Evolutionary conservation across 805 yeast species (phyloP), one percentile per base, ranked within the genome.

Genomic region (Diddensiella transvaalensis): DNA sequence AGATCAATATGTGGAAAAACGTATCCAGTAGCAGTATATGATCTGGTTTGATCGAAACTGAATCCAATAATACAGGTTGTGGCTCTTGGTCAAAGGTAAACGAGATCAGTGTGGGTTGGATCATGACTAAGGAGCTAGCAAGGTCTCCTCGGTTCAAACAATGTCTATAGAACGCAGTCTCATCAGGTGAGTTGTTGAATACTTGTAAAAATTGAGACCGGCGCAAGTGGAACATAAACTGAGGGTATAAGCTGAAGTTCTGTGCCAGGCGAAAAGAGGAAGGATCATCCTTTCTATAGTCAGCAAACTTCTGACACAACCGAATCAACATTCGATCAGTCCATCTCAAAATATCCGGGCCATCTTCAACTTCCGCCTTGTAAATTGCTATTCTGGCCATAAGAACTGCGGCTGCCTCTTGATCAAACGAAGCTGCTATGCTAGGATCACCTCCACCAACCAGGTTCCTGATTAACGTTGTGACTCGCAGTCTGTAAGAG

Each of bases 181-280:
- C 99, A 73, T 93, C 99, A 1, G 99, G 99, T 3, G 99, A 93
- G 69, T 90, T 90, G 71, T 93, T 93, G 76, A 93, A 93, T 40
- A 91, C 96, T 67, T 88, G 95, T 66, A 93, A 73, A 67, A 93
- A 90, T 69, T 91, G 98, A 1, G 97, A 88, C 67, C 99, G 83
- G 72, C 99, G 85, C 70, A 93, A 75, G 66, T 93, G 95, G 72
- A 85, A 93, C 69, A 93, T 84, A 63, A 93, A 95, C 69, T 93
- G 99, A 22, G 99, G 99, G 63, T 87, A 85, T 64, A 91, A 73
- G 39, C 88, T 80, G 67, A 88, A 90, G 63, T 84, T 85, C 50
- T 84, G 89, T 1, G 90, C 80, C 56, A 93, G 74, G 61, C 93
- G 76, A 74, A 93, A 90, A 26, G 95, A 82, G 46, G 74, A 71